Evolutionary conservation across 148 eudicot species (phyloP).

Genomic region (Pouteria glomerata): DNA sequence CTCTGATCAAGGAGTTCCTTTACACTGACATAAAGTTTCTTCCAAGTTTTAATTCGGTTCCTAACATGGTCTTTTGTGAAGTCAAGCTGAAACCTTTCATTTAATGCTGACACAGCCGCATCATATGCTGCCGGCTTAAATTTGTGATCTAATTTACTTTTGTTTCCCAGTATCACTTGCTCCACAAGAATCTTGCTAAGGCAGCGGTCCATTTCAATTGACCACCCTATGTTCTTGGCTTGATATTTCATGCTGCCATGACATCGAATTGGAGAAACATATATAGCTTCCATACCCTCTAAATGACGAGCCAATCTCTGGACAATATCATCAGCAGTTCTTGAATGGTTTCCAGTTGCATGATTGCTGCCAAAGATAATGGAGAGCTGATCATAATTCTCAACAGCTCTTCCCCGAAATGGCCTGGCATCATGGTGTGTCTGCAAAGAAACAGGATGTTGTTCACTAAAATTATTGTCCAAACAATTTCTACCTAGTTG

Average conservation of each 20-base stretch:
- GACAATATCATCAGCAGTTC: slow-evolving; percentile 11
- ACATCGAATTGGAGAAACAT: slow-evolving; percentile 8
- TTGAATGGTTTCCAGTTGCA: slow-evolving; percentile 4
- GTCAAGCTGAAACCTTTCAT: slow-evolving; percentile 8
- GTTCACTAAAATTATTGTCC: background rate
- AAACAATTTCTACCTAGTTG: background rate
- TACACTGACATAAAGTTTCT: slow-evolving; percentile 9
- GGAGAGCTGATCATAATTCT: slow-evolving; percentile 10
- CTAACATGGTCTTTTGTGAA: slow-evolving; percentile 11
- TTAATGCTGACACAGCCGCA: slow-evolving; percentile 3
- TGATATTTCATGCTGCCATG: background rate
- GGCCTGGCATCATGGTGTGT: slow-evolving; percentile 10
- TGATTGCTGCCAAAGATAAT: slow-evolving; percentile 10
- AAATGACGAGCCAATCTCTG: slow-evolving; percentile 7
- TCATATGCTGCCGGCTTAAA: background rate
- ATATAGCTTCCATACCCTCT: slow-evolving; percentile 5
- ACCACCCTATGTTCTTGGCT: slow-evolving; percentile 10
- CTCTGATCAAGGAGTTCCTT: slow-evolving; percentile 18
- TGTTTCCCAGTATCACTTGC: slow-evolving; percentile 11
- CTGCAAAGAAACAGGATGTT: background rate
- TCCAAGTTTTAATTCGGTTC: slow-evolving; percentile 16
- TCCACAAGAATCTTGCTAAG: slow-evolving; percentile 14
- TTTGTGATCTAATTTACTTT: slow-evolving; percentile 5
- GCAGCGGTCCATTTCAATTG: slow-evolving; percentile 10
- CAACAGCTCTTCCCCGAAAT: slow-evolving; percentile 6